These are phyloP conservation scores for Nakaseomyces sp. DNA, from an alignment of 1,139 yeast species.

Conservation along the genomic window DNA sequence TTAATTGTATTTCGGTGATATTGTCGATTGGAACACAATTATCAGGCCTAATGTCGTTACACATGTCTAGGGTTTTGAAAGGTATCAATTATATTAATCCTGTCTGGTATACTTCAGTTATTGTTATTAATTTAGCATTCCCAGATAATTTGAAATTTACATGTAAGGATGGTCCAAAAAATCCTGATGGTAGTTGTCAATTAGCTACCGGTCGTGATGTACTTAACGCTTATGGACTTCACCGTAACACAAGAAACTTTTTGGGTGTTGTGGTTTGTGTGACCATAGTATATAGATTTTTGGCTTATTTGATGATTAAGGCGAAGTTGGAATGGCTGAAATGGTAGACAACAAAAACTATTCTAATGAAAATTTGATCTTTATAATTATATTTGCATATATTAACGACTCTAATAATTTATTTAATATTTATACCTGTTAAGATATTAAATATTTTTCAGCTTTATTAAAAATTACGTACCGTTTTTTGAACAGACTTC, in stretches of 20 bases:
- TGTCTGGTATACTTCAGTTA: slow-evolving; percentile 57
- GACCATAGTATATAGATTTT: slow-evolving; percentile 32
- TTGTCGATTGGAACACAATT: slow-evolving; percentile 64
- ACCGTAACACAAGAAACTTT: slow-evolving; percentile 29
- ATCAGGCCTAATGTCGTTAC: slow-evolving; percentile 81
- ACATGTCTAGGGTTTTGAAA: slow-evolving; percentile 59
- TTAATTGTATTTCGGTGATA: slow-evolving; percentile 56
- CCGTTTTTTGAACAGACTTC: slow-evolving; percentile 17
- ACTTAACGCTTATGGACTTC: slow-evolving; percentile 37
- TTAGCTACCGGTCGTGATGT: slow-evolving; percentile 44
- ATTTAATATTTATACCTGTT: too few species aligned
- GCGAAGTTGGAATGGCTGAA: slow-evolving; percentile 30
- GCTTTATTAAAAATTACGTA: slow-evolving; percentile 21
- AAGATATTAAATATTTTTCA: too few species aligned
- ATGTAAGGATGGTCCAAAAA: slow-evolving; percentile 37
- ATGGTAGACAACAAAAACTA: slow-evolving; percentile 10
- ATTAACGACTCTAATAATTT: too few species aligned
- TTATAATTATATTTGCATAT: not conserved
- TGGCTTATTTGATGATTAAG: slow-evolving; percentile 34
- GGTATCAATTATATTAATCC: slow-evolving; percentile 72
- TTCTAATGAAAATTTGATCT: not conserved
- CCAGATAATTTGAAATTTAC: slow-evolving; percentile 34
- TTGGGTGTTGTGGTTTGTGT: slow-evolving; percentile 35
- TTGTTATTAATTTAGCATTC: slow-evolving; percentile 43
- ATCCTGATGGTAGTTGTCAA: slow-evolving; percentile 33